Conservation (phyloP, 78 protist genomes). For the Chrysochromulina parva region DNA sequence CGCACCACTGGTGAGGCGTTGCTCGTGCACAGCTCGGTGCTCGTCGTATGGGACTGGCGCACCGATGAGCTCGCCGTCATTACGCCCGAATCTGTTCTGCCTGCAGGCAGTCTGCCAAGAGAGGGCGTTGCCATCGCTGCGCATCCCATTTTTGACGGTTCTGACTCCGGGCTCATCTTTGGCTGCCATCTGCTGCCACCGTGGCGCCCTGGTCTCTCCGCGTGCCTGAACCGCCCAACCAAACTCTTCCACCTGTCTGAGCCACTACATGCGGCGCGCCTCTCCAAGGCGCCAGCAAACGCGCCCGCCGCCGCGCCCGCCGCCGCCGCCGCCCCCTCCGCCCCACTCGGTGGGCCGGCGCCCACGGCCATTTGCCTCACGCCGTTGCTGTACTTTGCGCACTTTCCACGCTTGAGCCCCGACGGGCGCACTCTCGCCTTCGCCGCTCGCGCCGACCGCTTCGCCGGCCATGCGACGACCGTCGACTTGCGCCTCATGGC, state of each 20-base stretch:
- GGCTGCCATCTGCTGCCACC: not conserved
- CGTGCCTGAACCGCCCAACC: conserved; percentile 18
- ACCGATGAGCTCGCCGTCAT: not conserved
- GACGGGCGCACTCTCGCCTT: not conserved
- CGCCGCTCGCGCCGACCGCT: not conserved
- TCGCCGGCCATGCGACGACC: not conserved
- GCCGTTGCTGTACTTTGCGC: not conserved
- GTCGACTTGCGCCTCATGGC: not conserved
- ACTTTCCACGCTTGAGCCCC: not conserved
- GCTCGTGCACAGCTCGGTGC: too few relatives aligned
- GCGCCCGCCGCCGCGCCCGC: not conserved
- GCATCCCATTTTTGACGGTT: not conserved
- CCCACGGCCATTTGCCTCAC: not conserved
- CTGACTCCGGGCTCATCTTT: not conserved
- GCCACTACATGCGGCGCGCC: not conserved
- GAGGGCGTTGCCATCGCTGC: not conserved
- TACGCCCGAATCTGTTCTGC: not conserved
- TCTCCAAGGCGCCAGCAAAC: not conserved
- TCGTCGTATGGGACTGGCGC: not conserved
- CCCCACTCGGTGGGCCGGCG: too few relatives aligned
- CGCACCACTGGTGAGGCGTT: not conserved
- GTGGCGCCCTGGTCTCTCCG: not conserved
- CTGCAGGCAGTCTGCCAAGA: not conserved
- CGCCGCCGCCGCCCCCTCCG: too few relatives aligned
- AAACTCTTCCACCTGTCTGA: not conserved